Conservation (phyloP, 805 yeast genomes). For the Aciculoconidium aculeatum region DNA sequence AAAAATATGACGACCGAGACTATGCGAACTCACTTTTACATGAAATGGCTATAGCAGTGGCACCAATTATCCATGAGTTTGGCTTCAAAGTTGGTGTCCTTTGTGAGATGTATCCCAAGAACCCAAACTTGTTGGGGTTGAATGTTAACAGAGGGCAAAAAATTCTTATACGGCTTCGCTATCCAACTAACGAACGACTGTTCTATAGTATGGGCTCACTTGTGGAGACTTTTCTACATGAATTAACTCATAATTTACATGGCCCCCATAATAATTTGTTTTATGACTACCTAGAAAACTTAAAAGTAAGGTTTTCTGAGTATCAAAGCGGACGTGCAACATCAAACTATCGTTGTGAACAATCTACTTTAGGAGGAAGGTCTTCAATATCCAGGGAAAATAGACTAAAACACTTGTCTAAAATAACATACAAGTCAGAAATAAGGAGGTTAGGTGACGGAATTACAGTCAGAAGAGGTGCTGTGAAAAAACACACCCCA, state of each 20-base stretch:
- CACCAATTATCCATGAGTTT: constrained; percentile 71
- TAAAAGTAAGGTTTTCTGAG: constrained; percentile 45
- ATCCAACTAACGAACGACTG: constrained; percentile 41
- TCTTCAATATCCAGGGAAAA: constrained; percentile 26
- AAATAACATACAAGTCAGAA: constrained; percentile 37
- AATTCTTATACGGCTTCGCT: constrained; percentile 65
- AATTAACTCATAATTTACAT: constrained; percentile 68
- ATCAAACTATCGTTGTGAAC: constrained; percentile 47
- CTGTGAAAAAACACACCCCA: constrained; percentile 10
- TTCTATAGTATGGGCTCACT: constrained; percentile 64
- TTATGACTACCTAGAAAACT: constrained; percentile 57
- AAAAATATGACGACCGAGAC: constrained; percentile 30
- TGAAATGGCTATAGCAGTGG: constrained; percentile 61
- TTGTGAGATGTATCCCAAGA: constrained; percentile 78
- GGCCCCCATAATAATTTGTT: constrained; percentile 81
- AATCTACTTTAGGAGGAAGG: constrained; percentile 38
- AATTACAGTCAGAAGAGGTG: constrained; percentile 1
- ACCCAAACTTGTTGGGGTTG: constrained; percentile 61
- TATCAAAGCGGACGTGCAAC: constrained; percentile 41
- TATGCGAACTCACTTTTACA: constrained; percentile 49
- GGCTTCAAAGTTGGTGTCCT: constrained; percentile 60
- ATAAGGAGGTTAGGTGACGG: constrained; percentile 25
- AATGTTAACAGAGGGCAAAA: constrained; percentile 76
- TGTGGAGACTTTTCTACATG: constrained; percentile 83
- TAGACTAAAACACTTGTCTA: constrained; percentile 36